Percentiles rank a stretch among this genome's conserved stretches.
phyloP scores from a whole-genome alignment of 257 asterid species.

The Striga asiatica region DNA sequence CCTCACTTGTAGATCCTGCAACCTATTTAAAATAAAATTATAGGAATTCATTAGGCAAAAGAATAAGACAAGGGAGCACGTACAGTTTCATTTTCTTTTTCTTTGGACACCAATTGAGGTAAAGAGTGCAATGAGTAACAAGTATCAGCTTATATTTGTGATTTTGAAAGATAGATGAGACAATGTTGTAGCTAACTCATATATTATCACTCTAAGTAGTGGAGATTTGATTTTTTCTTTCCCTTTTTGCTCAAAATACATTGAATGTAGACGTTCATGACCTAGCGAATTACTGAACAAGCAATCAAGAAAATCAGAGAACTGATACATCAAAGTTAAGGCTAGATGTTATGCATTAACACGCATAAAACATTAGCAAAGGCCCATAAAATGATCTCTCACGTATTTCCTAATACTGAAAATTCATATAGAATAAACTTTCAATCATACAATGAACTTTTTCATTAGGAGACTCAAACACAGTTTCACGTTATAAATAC shows the following conservation, averaged over 20 bases:
- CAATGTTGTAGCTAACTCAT: slow-evolving; percentile 1
- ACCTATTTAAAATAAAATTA: slow-evolving; percentile 27
- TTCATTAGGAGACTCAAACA: not conserved
- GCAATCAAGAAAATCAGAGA: not conserved
- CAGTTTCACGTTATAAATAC: not conserved
- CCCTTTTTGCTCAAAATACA: slow-evolving; percentile 3
- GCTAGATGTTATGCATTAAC: slow-evolving; percentile 14
- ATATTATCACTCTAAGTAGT: not conserved
- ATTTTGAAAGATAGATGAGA: not conserved
- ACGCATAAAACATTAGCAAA: not conserved
- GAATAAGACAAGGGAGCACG: not conserved
- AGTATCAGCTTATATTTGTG: too few relatives aligned
- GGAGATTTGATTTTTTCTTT: not conserved
- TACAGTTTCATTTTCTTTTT: not conserved
- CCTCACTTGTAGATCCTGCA: slow-evolving; percentile 35
- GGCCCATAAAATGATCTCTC: slow-evolving; percentile 1
- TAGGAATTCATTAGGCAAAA: not conserved
- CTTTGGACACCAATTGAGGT: too few relatives aligned
- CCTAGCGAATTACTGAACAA: not conserved
- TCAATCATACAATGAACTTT: not conserved
- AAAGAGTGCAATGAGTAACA: too few relatives aligned
- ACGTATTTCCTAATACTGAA: not conserved
- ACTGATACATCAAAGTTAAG: not conserved
- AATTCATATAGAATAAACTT: not conserved
- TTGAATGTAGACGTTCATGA: not conserved